Conservation (phyloP, 352 stramenopile species). For the Globisporangium takayamanum region DNA sequence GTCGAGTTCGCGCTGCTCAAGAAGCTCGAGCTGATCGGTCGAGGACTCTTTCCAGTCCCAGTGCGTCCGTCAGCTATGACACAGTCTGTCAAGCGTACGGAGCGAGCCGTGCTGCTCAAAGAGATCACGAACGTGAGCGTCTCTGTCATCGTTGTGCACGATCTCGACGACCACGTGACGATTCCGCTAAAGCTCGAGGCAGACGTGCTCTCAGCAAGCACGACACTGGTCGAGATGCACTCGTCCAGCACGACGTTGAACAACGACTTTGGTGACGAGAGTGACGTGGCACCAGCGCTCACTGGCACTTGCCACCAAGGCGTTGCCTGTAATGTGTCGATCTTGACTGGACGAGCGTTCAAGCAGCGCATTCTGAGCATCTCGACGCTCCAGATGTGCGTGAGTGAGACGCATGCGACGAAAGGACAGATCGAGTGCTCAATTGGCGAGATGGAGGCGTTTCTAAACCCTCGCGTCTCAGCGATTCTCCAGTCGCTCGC, state of each 20-base stretch:
- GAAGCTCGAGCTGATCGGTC: conserved; percentile 32
- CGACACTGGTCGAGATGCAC: not conserved
- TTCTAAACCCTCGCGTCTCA: conserved; percentile 4
- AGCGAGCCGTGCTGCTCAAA: not conserved
- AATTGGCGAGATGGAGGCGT: conserved; percentile 2
- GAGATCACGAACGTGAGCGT: conserved; percentile 9
- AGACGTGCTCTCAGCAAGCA: not conserved
- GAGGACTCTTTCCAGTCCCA: conserved; percentile 11
- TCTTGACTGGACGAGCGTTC: conserved; percentile 6
- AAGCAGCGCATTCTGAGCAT: conserved; percentile 4
- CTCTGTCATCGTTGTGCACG: conserved; percentile 9
- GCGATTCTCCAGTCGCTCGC: conserved; percentile 10
- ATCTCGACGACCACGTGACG: conserved; percentile 1
- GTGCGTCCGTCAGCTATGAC: not conserved
- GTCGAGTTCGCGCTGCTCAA: conserved; percentile 30
- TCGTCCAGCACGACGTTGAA: not conserved
- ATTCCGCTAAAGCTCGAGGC: conserved; percentile 2
- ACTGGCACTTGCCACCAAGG: not conserved
- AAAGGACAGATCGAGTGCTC: not conserved
- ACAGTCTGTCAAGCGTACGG: not conserved
- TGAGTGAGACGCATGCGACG: conserved; percentile 4
- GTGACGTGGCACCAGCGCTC: not conserved
- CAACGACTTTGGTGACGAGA: conserved; percentile 5
- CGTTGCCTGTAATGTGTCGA: not conserved
- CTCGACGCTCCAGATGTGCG: conserved; percentile 3